Evolutionary conservation across 2,329 filamentous ascomycete species (phyloP).

Genomic region (Ophiognomonia clavigignenti-juglandacearum): DNA sequence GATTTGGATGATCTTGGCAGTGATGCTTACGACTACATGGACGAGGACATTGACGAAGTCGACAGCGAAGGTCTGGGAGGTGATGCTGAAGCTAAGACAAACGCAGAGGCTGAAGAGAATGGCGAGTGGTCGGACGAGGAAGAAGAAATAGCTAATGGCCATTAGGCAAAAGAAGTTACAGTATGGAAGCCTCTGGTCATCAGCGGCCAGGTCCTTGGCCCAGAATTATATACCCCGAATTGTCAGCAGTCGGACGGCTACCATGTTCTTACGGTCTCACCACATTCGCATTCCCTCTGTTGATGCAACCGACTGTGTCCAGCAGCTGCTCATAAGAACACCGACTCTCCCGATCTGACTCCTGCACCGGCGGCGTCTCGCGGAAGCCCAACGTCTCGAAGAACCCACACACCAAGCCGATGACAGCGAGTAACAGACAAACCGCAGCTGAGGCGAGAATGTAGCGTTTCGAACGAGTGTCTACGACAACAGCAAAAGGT

Average conservation of each 20-base stretch:
- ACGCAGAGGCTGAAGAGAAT: slow-evolving; percentile 43
- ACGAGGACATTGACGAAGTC: slow-evolving; percentile 44
- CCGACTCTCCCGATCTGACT: not conserved
- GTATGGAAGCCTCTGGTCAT: not conserved
- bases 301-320: not conserved
- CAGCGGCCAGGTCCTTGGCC: not conserved
- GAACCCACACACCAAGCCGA: slow-evolving; percentile 9
- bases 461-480: slow-evolving; percentile 8
- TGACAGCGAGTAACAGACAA: slow-evolving; percentile 6
- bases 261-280: not conserved
- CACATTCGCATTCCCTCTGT: not conserved
- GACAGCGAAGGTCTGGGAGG: slow-evolving; percentile 48
- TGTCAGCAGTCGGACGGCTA: not conserved
- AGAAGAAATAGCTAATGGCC: slow-evolving; percentile 28
- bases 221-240: slow-evolving; percentile 3
- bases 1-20: slow-evolving; percentile 33
- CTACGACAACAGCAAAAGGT: not conserved
- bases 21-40: slow-evolving; percentile 31
- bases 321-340: not conserved
- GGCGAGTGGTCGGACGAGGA: slow-evolving; percentile 50
- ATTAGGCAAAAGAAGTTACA: slow-evolving; percentile 4
- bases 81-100: slow-evolving; percentile 44
- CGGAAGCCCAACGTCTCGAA: not conserved
- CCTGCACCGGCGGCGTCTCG: not conserved
- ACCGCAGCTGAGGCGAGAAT: slow-evolving; percentile 11